A percentile compares a stretch with the other conserved stretches of the same genome.
Evolutionary conservation across 306 rosid genomes (phyloP).

Genomic region (Prunus persica): DNA sequence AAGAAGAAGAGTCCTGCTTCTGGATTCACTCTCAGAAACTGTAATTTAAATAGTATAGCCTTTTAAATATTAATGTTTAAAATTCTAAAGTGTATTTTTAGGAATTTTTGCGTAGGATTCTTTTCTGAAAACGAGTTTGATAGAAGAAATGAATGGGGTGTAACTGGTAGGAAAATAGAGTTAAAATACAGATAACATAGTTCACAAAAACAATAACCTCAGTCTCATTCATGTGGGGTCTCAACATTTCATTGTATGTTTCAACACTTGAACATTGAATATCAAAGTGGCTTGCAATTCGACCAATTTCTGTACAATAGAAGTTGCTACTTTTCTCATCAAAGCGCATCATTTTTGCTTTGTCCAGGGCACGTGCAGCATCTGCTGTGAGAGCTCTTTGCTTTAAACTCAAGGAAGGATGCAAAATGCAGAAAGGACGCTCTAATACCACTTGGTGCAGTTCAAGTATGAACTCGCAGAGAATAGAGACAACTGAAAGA

Average conservation of each 20-base stretch:
- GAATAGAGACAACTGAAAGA: no score
- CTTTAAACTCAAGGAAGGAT: slow-evolving; percentile 80
- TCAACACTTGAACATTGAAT: slow-evolving; percentile 95
- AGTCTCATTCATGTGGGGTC: slow-evolving; percentile 85
- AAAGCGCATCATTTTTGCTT: slow-evolving; percentile 98
- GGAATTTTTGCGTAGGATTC: not conserved
- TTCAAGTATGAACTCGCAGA: no score
- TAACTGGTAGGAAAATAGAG: not conserved
- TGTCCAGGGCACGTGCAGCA: slow-evolving; percentile 95
- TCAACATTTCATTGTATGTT: slow-evolving; percentile 90
- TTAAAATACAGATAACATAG: not conserved
- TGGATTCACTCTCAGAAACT: slow-evolving; percentile 92
- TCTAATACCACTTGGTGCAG: no score
- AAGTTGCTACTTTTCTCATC: slow-evolving; percentile 98
- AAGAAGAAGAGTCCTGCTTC: slow-evolving; percentile 90
- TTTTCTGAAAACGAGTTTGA: not conserved
- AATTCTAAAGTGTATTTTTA: no score
- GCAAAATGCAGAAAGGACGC: slow-evolving; percentile 13
- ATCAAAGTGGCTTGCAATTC: slow-evolving; percentile 98
- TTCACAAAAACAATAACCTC: slow-evolving; percentile 59
- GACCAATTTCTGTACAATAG: slow-evolving; percentile 98
- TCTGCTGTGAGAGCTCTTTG: slow-evolving; percentile 84
- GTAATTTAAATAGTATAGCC: slow-evolving; percentile 2
- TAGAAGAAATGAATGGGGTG: not conserved
- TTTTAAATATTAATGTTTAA: no score